A percentile compares a stretch with the other conserved stretches of the same genome.
Evolutionary conservation across 2,329 filamentous ascomycete species (phyloP).

Genomic region (Xylaria sp.): DNA sequence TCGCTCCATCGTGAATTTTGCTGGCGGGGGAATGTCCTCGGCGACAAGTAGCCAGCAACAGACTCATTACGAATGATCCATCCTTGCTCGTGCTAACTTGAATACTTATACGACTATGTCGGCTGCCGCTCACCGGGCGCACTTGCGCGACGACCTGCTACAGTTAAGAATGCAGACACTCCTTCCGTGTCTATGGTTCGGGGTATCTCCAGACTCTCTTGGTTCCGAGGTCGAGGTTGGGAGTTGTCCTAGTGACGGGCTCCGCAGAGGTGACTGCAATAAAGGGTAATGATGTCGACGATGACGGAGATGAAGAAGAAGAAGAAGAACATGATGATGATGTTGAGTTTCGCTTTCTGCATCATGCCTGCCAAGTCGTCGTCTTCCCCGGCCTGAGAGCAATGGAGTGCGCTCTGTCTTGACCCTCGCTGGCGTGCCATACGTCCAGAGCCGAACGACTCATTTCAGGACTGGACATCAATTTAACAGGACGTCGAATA

Average conservation of each 20-base stretch:
- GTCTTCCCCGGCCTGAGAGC: slow-evolving; percentile 33
- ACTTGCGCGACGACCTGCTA: slow-evolving; percentile 8
- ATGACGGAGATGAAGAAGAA: not conserved
- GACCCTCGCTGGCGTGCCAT: slow-evolving; percentile 42
- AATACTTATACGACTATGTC: not conserved
- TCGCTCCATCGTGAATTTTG: slow-evolving; percentile 3
- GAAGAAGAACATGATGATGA: no score
- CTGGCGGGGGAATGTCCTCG: slow-evolving; percentile 6
- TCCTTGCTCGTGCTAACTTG: slow-evolving; percentile 18
- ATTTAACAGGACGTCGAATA: slow-evolving; percentile 39
- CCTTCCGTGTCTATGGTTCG: slow-evolving; percentile 10
- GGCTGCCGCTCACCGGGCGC: not conserved
- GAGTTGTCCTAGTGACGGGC: slow-evolving; percentile 24
- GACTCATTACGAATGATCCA: slow-evolving; percentile 39
- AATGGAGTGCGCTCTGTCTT: slow-evolving; percentile 31
- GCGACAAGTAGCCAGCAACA: slow-evolving; percentile 9
- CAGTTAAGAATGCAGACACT: slow-evolving; percentile 29
- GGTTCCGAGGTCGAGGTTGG: slow-evolving; percentile 10
- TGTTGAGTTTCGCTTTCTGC: slow-evolving; percentile 35
- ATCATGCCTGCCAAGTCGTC: slow-evolving; percentile 34
- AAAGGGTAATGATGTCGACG: slow-evolving; percentile 29
- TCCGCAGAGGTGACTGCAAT: slow-evolving; percentile 6
- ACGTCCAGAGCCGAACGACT: slow-evolving; percentile 47
- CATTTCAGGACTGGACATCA: slow-evolving; percentile 39
- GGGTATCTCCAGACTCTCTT: slow-evolving; percentile 13